A percentile compares a stretch with the other conserved stretches of the same genome.
phyloP scores from a whole-genome alignment of 345 rosid genomes.

The Camelina sativa region DNA sequence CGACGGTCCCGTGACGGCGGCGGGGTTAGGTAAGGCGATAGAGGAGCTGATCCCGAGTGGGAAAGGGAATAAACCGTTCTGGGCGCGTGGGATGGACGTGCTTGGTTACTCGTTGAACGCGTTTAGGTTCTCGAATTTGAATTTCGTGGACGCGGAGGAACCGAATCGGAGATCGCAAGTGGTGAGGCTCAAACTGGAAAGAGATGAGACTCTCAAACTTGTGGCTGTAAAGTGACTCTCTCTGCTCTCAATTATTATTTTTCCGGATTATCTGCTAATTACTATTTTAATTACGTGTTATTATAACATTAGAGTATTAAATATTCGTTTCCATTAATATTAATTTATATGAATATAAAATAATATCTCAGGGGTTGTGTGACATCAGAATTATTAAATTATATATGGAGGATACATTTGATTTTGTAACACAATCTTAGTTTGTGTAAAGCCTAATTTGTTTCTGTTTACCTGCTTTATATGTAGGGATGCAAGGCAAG shows the following conservation, averaged over 20 bases:
- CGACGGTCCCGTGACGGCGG: constrained; percentile 18
- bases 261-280: neutral
- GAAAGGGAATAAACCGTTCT: constrained; percentile 70
- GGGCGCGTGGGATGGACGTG: constrained; percentile 92
- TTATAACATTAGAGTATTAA: no score
- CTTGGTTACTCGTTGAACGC: constrained; percentile 89
- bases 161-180: constrained; percentile 57
- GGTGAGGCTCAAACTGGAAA: constrained; percentile 56
- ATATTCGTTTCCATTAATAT: no score
- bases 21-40: constrained; percentile 55
- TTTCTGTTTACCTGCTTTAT: no score
- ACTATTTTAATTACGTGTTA: neutral
- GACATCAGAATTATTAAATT: neutral
- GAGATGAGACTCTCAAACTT: constrained; percentile 56
- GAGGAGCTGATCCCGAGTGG: constrained; percentile 80
- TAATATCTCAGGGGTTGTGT: neutral
- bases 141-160: constrained; percentile 53
- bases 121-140: constrained; percentile 63
- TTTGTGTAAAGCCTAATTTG: no score
- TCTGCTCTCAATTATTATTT: neutral
- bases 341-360: no score
- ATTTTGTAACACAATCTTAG: neutral
- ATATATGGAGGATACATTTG: neutral
- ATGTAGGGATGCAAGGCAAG: constrained; percentile 63
- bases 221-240: constrained; percentile 54